Percentiles rank a stretch among this genome's conserved stretches.
Conservation (phyloP, 2,329 filamentous ascomycete species). For the Pestalotiopsis sp. region DNA sequence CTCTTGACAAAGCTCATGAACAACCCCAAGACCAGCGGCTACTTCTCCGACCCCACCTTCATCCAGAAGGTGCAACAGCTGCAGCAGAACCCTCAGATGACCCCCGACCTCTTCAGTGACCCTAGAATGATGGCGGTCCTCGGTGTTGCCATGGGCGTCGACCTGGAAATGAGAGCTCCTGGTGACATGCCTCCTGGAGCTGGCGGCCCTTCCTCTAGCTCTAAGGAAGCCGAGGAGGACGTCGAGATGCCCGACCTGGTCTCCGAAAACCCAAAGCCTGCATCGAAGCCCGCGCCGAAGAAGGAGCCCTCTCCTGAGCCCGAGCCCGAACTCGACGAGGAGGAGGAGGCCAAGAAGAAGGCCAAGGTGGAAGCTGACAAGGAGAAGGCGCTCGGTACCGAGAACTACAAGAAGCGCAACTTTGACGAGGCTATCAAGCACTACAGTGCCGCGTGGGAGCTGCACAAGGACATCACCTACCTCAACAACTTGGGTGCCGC, state of each 20-base stretch:
- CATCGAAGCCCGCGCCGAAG: conserved; percentile 57
- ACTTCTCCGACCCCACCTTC: conserved; percentile 82
- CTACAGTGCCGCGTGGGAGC: conserved; percentile 93
- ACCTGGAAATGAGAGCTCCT: conserved; percentile 70
- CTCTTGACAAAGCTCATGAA: conserved; percentile 86
- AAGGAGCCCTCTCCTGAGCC: conserved; percentile 60
- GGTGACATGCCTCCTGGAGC: conserved; percentile 35
- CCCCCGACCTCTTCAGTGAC: conserved; percentile 82
- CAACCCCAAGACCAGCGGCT: conserved; percentile 89
- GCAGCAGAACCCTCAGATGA: conserved; percentile 77
- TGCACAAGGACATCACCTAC: conserved; percentile 95
- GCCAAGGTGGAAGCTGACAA: conserved; percentile 92
- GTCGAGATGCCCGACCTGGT: conserved; percentile 75
- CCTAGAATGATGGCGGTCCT: conserved; percentile 93
- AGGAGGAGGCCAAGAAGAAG: conserved; percentile 80
- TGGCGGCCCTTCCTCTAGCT: conserved; percentile 28
- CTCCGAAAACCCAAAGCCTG: conserved; percentile 40
- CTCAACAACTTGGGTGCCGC: conserved; percentile 95
- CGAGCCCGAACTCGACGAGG: conserved; percentile 66
- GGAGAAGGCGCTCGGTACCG: conserved; percentile 91
- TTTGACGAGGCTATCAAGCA: conserved; percentile 94
- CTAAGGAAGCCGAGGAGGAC: conserved; percentile 67
- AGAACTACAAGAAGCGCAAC: conserved; percentile 97
- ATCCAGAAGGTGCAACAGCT: conserved; percentile 87
- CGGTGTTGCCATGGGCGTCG: conserved; percentile 89